Conservation (phyloP, 2,329 filamentous ascomycete genomes). For the Aspergillus sergii region DNA sequence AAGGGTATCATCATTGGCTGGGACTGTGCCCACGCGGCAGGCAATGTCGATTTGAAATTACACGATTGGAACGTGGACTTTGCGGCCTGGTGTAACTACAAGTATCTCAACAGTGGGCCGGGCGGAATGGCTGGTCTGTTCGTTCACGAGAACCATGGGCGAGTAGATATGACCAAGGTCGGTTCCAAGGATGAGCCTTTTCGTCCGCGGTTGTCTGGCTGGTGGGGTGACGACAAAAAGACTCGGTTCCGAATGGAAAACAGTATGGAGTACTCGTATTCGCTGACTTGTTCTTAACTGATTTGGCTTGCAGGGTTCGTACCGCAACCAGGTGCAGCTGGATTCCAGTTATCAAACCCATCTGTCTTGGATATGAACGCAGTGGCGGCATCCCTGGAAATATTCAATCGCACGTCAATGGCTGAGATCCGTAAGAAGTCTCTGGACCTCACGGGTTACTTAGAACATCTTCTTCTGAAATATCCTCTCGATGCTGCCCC, state of each 20-base stretch:
- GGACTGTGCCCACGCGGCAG: conserved; percentile 85
- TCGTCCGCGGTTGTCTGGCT: conserved; percentile 71
- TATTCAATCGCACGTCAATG: conserved; percentile 76
- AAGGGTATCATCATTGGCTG: conserved; percentile 76
- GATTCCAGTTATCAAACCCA: conserved; percentile 85
- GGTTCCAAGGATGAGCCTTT: conserved; percentile 52
- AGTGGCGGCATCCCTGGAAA: conserved; percentile 70
- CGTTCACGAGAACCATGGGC: conserved; percentile 74
- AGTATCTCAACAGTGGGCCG: conserved; percentile 86
- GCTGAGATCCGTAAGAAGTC: conserved; percentile 69
- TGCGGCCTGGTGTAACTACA: conserved; percentile 91
- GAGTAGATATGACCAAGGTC: conserved; percentile 37
- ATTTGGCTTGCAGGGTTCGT: conserved; percentile 57
- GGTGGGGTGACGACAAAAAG: conserved; percentile 82
- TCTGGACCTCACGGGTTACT: conserved; percentile 72
- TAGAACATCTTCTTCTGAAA: conserved; percentile 66
- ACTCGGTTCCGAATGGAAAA: conserved; percentile 84
- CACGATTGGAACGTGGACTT: conserved; percentile 94
- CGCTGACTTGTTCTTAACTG: conserved; percentile 7
- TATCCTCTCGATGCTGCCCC: conserved; percentile 32
- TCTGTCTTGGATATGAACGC: conserved; percentile 76
- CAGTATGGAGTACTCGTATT: conserved; percentile 32
- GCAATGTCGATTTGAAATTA: conserved; percentile 76
- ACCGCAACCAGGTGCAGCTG: conserved; percentile 75
- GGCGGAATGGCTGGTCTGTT: conserved; percentile 80